Evolutionary conservation across 2,329 filamentous ascomycete species (phyloP), one percentile per base, ranked within the genome.

Genomic region (Penicillium sp.): DNA sequence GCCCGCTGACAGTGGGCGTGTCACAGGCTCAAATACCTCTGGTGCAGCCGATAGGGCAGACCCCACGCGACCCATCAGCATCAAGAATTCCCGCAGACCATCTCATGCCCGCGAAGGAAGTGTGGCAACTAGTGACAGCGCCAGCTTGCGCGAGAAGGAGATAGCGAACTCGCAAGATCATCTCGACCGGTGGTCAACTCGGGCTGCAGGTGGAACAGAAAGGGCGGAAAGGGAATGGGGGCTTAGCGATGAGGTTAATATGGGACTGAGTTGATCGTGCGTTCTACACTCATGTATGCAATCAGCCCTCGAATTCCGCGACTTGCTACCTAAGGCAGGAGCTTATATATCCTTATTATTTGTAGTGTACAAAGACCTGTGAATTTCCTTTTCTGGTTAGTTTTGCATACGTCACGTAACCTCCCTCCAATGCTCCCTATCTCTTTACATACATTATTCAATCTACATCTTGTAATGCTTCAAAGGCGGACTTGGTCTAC

Each of bases 211-310:
- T 73, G 79, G 61, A 77, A 84, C 82, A 12, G 75, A 78, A 50
- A 71, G 79, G 53, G 80, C 72, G 22, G 73, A 70, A 69, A 75
- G 62, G 62, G 86, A 77, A 62, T 91, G 91, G 86, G 89, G 90
- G 0, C 82, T 95, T 47, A 89, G 89, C 1, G 91, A 96, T 69
- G 91, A 96, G 68, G 85, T 88, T 25, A 82, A 88, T 66, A 94
- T 96, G 88, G 88, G 86, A 31, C 76, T 96, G 62, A 90, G 93
- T 72, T 93, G 70, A 78, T 43, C n/a, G 14, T 28, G 19, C 11
- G 26, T 40, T 43, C 16, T 46, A 31, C 16, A 17, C n/a, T 31
- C 22, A 37, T 40, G 19, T 44, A 41, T 49, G 12, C 14, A 25
- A 28, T 25, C 30, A 25, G 19, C 36, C 14, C 16, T 35, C 9